Evolutionary conservation across 257 asterid species (phyloP).

Genomic region (Petrea volubilis): DNA sequence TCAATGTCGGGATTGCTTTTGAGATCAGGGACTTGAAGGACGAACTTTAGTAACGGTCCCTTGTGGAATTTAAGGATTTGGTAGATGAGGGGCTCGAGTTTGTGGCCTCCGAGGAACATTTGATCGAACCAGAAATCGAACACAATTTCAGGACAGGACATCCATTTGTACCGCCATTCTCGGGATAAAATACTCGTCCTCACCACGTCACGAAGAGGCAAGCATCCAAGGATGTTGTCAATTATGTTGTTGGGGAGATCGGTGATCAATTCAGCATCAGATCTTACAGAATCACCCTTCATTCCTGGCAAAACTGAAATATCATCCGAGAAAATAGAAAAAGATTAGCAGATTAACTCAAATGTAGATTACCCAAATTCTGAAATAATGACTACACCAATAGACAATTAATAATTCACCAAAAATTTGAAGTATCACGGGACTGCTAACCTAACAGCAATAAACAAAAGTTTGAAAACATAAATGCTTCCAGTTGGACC

Average conservation of each 20-base stretch:
- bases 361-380: neutral
- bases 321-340: neutral
- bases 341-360: conserved; percentile 8
- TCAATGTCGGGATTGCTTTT: conserved; percentile 42
- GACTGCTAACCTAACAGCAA: too few relatives aligned
- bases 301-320: conserved; percentile 30
- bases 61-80: conserved; percentile 46
- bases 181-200: conserved; percentile 57
- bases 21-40: conserved; percentile 49
- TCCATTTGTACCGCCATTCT: conserved; percentile 65
- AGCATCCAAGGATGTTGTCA: conserved; percentile 54
- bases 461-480: neutral
- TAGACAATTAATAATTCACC: neutral
- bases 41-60: conserved; percentile 49
- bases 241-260: conserved; percentile 45
- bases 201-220: conserved; percentile 62
- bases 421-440: too few relatives aligned
- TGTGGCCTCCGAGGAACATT: conserved; percentile 46
- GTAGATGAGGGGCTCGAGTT: conserved; percentile 44
- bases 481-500: neutral
- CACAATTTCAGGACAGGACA: conserved; percentile 45
- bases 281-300: conserved; percentile 28
- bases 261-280: conserved; percentile 38
- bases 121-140: conserved; percentile 57
- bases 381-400: neutral